These are phyloP conservation scores for Trichoderma koningii DNA, from an alignment of 2,329 filamentous ascomycete genomes.

Conservation along the genomic window DNA sequence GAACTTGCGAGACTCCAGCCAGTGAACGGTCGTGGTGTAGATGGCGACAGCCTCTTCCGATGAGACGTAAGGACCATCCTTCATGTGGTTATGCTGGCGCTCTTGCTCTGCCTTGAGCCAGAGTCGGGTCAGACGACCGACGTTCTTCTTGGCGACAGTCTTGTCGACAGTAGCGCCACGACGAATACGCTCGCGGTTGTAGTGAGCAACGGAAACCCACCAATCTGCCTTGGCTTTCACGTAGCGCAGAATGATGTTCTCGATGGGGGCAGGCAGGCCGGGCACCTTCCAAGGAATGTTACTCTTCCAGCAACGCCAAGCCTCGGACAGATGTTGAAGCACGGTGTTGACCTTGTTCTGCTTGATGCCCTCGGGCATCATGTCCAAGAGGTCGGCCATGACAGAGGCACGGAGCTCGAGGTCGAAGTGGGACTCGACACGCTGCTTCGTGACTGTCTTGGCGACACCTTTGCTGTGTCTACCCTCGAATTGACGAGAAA, in stretches of 20 bases:
- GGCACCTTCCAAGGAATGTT: slow-evolving; percentile 99
- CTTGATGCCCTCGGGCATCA: slow-evolving; percentile 99
- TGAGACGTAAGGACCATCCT: slow-evolving; percentile 97
- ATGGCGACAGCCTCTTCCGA: slow-evolving; percentile 98
- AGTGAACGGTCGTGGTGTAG: slow-evolving; percentile 98
- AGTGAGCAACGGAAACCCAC: slow-evolving; percentile 99
- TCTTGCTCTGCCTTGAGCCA: slow-evolving; percentile 99
- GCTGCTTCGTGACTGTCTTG: slow-evolving; percentile 98
- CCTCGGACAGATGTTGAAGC: slow-evolving; percentile 93
- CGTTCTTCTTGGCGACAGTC: slow-evolving; percentile 98
- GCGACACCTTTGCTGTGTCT: slow-evolving; percentile 98
- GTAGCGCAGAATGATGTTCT: slow-evolving; percentile 97
- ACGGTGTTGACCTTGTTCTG: slow-evolving; percentile 99
- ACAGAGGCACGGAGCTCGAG: slow-evolving; percentile 95
- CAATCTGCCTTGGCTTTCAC: slow-evolving; percentile 99
- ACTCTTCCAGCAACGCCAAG: slow-evolving; percentile 99
- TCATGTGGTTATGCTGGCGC: slow-evolving; percentile 98
- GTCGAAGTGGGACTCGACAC: slow-evolving; percentile 98
- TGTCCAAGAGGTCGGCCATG: slow-evolving; percentile 99
- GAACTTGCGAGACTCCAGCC: slow-evolving; percentile 97
- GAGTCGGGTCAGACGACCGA: slow-evolving; percentile 87
- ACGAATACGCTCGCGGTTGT: slow-evolving; percentile 96
- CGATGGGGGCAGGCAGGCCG: slow-evolving; percentile 91
- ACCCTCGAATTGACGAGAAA: slow-evolving; percentile 97
- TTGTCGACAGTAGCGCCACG: slow-evolving; percentile 97